Percentiles rank a stretch among this genome's conserved stretches.
These are phyloP conservation scores for Solanum hybrid DNA, from an alignment of 305 asterid genomes.

Conservation along the genomic window DNA sequence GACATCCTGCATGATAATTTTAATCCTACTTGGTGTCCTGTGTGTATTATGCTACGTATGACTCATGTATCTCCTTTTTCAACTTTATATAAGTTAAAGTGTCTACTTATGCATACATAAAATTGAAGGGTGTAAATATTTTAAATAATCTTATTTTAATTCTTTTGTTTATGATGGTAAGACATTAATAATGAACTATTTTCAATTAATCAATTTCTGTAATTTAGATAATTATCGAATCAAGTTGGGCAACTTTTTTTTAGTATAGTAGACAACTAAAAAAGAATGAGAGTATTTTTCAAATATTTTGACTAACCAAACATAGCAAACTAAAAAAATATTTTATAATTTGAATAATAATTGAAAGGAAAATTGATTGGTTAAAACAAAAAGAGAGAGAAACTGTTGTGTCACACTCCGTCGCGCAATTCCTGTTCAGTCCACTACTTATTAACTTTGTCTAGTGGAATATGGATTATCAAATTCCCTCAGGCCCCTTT, in stretches of 20 bases:
- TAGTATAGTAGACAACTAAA: background rate
- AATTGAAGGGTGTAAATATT: too few species aligned
- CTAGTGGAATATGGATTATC: background rate
- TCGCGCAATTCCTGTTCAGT: background rate
- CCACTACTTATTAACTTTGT: background rate
- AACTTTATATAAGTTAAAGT: background rate
- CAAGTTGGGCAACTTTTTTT: background rate
- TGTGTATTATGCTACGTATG: background rate
- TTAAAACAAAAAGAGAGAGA: background rate
- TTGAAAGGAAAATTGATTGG: background rate
- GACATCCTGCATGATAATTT: too few species aligned
- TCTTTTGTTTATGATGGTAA: background rate
- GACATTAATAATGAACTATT: background rate
- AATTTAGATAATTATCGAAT: background rate
- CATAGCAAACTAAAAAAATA: background rate
- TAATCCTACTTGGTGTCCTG: background rate
- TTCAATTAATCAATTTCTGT: background rate
- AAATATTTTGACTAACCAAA: background rate
- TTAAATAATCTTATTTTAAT: background rate
- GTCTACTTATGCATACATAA: too few species aligned
- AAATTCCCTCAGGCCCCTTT: background rate
- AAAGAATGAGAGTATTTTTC: background rate
- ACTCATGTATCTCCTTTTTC: background rate
- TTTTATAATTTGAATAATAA: background rate
- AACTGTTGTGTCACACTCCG: background rate